These are phyloP conservation scores for Singerocomus rubriflavus DNA, from an alignment of 1,284 basidiomycete genomes.

Conservation along the genomic window DNA sequence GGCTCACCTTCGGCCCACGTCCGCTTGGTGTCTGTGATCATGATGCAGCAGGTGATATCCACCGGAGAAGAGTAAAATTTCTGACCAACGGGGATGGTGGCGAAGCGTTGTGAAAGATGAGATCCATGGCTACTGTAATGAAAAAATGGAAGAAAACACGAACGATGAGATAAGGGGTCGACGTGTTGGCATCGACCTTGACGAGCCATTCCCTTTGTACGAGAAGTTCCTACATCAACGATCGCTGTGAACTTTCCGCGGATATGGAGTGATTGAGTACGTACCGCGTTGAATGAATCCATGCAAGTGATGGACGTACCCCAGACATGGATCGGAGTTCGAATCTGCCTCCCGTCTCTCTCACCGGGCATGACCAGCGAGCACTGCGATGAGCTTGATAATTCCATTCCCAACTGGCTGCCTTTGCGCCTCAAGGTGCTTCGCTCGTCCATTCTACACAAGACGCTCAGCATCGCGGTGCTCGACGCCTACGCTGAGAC, in stretches of 20 bases:
- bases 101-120: constrained; percentile 7
- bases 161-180: constrained; percentile 69
- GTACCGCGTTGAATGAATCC: constrained; percentile 58
- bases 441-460: constrained; percentile 49
- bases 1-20: constrained; percentile 71
- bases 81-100: constrained; percentile 35
- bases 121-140: constrained; percentile 7
- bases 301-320: constrained; percentile 19
- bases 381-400: constrained; percentile 12
- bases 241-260: neutral
- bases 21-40: constrained; percentile 70
- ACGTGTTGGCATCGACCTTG: constrained; percentile 54
- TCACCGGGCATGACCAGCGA: constrained; percentile 14
- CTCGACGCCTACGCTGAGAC: constrained; percentile 62
- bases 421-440: constrained; percentile 58
- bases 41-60: constrained; percentile 54
- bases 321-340: constrained; percentile 28
- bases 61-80: constrained; percentile 58
- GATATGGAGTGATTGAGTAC: neutral
- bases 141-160: constrained; percentile 30
- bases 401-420: constrained; percentile 18
- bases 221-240: constrained; percentile 49
- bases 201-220: constrained; percentile 70
- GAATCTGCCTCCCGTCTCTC: constrained; percentile 7
- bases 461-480: constrained; percentile 49